Percentiles rank a stretch among this genome's conserved stretches.
Evolutionary conservation across 768 basidiomycete genomes (phyloP).

Genomic region (Tremella mesenterica): DNA sequence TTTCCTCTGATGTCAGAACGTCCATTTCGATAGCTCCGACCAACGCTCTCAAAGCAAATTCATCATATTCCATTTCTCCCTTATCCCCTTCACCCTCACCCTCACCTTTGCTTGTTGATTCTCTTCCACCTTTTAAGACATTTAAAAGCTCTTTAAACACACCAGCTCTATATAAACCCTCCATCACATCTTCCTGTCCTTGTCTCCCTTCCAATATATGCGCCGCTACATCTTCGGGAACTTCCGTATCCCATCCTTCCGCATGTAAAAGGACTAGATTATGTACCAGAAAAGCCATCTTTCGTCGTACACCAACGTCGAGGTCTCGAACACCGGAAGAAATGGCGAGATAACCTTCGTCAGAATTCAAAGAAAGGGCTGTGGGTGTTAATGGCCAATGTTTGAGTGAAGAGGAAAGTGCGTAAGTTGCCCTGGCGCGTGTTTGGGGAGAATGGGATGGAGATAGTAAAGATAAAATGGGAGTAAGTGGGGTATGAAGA

Average conservation of each 20-base stretch:
- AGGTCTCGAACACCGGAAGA: slow-evolving; percentile 31
- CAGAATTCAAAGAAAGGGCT: slow-evolving; percentile 21
- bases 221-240: slow-evolving; percentile 24
- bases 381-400: slow-evolving; percentile 41
- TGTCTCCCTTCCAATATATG: slow-evolving; percentile 18
- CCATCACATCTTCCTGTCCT: slow-evolving; percentile 9
- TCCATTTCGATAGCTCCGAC: slow-evolving; percentile 17
- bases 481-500: slow-evolving; percentile 32
- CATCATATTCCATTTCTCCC: slow-evolving; percentile 30
- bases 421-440: slow-evolving; percentile 43
- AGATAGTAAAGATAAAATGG: slow-evolving; percentile 35
- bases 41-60: slow-evolving; percentile 29
- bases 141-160: slow-evolving; percentile 13
- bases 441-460: slow-evolving; percentile 21
- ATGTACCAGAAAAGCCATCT: slow-evolving; percentile 42
- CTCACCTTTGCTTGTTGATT: too few relatives aligned
- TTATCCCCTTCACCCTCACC: too few relatives aligned
- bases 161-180: slow-evolving; percentile 20
- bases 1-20: slow-evolving; percentile 13
- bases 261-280: slow-evolving; percentile 37
- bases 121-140: slow-evolving; percentile 7
- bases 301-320: slow-evolving; percentile 35
- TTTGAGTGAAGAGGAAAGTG: slow-evolving; percentile 42
- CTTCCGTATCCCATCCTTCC: slow-evolving; percentile 22
- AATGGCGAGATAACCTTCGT: slow-evolving; percentile 34